Base-by-base conservation (phyloP, 331 rosid genomes). In the Malus hybrid region DNA sequence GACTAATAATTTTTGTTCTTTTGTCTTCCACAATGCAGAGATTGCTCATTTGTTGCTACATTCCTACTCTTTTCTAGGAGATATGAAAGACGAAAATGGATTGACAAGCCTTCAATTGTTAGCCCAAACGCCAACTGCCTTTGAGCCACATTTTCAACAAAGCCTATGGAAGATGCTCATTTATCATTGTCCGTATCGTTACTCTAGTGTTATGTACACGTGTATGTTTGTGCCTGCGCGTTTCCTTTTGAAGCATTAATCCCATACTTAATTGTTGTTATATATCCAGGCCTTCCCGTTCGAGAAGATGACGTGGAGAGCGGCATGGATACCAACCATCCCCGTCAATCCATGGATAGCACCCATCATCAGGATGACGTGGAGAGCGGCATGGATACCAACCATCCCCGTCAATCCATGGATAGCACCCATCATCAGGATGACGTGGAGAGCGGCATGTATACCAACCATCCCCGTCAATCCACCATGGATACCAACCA, bases 41-140 rank as follows among this genome's bases (percentile, higher is more conserved):
- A 70, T 32, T 50, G 46, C 75, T 15, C 39, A 29, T 18, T 70
- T 13, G 75, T 70, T 70, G 15, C 75, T 16, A 19, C 3, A 2
- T 0, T 14, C 15, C 6, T 32, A 70, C 33, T 15, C 29, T 2
- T 1, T 3, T 18, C 75, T 70, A 0, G 50, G 18, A 10, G 1
- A 30, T 0, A 1, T 5, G 19, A 15, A 10, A 15, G 63, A 70
- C 1, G 34, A 52, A 6, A 1, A 70, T 0, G 74, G 74, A 26
- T 14, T 28, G 44, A 26, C 74, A 50, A 24, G 74, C 57, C 61
- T 70, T 46, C 46, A 70, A 12, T 30, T 70, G 74, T 15, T 70
- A 46, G 74, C 74, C 22, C 56, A 70, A 26, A 70, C 18, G 74
- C 74, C 74, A 15, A 13, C 26, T 16, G 74, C 74, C 39, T 70